Percentiles rank a stretch among this genome's conserved stretches.
Conservation (phyloP, 2,329 filamentous ascomycete genomes). For the Alternaria ventricosa region DNA sequence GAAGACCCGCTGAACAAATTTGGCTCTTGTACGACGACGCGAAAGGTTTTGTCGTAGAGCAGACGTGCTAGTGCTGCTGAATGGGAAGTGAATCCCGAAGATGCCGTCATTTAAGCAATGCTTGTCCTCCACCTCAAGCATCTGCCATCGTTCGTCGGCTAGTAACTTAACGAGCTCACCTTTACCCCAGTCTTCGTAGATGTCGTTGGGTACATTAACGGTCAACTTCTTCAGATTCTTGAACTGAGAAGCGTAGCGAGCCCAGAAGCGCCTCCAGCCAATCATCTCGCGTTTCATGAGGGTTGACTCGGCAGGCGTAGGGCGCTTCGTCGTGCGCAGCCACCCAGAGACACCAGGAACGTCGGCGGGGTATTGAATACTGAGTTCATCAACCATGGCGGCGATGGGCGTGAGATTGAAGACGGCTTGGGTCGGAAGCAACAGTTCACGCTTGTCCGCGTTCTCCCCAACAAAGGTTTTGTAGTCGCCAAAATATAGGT, state of each 20-base stretch:
- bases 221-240: conserved; percentile 47
- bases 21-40: conserved; percentile 25
- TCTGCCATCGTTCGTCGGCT: conserved; percentile 37
- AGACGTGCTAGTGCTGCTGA: conserved; percentile 2
- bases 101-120: conserved; percentile 13
- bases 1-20: conserved; percentile 45
- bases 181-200: conserved; percentile 44
- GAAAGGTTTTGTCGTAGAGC: conserved; percentile 25
- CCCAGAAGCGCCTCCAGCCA: conserved; percentile 47
- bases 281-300: conserved; percentile 42
- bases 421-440: conserved; percentile 41
- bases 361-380: conserved; percentile 43
- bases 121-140: conserved; percentile 38
- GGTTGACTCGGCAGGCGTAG: conserved; percentile 31
- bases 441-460: conserved; percentile 30
- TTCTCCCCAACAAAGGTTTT: conserved; percentile 39
- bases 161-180: conserved; percentile 29
- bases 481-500: conserved; percentile 46
- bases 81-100: conserved; percentile 28
- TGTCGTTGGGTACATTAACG: conserved; percentile 36
- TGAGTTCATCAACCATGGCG: conserved; percentile 45
- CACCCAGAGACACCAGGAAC: conserved; percentile 41
- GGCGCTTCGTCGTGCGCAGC: conserved; percentile 27
- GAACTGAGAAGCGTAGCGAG: conserved; percentile 42
- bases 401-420: conserved; percentile 44